phyloP scores from a whole-genome alignment of 352 stramenopile genomes.

The Halophytophthora batemanensis region DNA sequence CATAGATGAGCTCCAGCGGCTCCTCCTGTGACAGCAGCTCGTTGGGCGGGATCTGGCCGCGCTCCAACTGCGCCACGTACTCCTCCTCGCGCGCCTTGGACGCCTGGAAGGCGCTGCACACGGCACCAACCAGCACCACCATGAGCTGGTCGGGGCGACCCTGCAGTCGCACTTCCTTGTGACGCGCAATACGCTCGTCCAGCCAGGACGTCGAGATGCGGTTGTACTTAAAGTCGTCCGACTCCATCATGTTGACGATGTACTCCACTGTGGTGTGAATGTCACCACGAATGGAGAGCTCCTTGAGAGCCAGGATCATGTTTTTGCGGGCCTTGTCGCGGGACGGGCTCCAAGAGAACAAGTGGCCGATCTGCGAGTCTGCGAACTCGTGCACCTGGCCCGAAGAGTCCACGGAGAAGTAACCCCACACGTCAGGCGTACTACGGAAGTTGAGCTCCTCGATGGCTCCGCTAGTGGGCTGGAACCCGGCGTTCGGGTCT shows the following conservation, averaged over 20 bases:
- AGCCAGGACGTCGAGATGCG: constrained; percentile 99
- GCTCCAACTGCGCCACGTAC: constrained; percentile 83
- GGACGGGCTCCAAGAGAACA: constrained; percentile 97
- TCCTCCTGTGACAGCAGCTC: constrained; percentile 83
- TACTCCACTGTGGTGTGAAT: constrained; percentile 99
- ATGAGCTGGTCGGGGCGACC: constrained; percentile 80
- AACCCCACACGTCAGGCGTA: constrained; percentile 99
- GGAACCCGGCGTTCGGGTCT: constrained; percentile 99
- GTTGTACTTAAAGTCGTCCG: constrained; percentile 98
- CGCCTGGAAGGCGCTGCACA: constrained; percentile 79
- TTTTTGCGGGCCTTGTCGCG: constrained; percentile 97
- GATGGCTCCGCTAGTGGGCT: constrained; percentile 96
- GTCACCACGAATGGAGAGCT: constrained; percentile 99
- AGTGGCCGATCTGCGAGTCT: constrained; percentile 99
- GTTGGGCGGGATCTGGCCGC: constrained; percentile 90
- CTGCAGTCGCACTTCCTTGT: constrained; percentile 87
- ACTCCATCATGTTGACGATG: constrained; percentile 99
- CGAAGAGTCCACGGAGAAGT: constrained; percentile 99
- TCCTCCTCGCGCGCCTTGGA: constrained; percentile 71
- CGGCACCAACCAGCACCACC: constrained; percentile 87
- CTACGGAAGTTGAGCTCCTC: constrained; percentile 99
- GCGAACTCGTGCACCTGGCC: constrained; percentile 99
- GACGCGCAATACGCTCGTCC: constrained; percentile 95
- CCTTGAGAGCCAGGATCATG: constrained; percentile 98
- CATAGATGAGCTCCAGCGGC: constrained; percentile 97